Evolutionary conservation across 306 rosid species (phyloP), one percentile per base, ranked within the genome.

Genomic region (Trifolium subterraneum): DNA sequence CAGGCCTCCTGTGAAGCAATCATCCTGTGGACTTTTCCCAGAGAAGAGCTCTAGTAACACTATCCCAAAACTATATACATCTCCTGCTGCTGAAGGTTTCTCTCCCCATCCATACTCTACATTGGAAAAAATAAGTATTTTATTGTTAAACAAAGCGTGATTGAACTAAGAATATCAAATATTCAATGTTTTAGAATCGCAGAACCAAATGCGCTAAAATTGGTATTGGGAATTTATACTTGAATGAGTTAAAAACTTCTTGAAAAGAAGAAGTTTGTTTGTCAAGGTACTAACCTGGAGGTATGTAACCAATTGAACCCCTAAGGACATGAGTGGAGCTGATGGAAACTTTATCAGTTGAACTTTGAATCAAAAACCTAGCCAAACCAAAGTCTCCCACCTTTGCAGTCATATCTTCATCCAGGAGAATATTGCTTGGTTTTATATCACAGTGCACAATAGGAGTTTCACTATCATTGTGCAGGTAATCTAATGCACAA

Each of bases 341-440:
- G 6, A 87, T 64, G 50, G 86, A 82, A 55, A 63, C 77, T 64
- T 80, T 83, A 55, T 36, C 31, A 35, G 19, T 65, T 48, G 81
- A 35, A 31, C 80, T 81, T 72, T 83, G 90, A 52, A 87, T 65
- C 68, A 90, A 70, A 62, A 86, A 20, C 51, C 81, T 86, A 7
- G 98, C 92, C 63, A 92, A 69, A 51, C 98, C 96, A 27, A 92
- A 92, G 72, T 92, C 96, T 20, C 93, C 98, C 20, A 90, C 75
- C 77, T 87, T 90, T 27, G 94, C 96, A 10, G 76, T 87, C 88
- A 92, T 77, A 8, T 85, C 88, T 68, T 71, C 81, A 75, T 79
- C 83, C 61, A 91, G 51, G 14, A 91, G 91, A 83, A 91, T 81
- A 68, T 91, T 91, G 81, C 88, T 86, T 1, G 97, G 97, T 79